Base-by-base conservation (phyloP, 2,329 filamentous ascomycete genomes). In the Mycocentrospora acerina region DNA sequence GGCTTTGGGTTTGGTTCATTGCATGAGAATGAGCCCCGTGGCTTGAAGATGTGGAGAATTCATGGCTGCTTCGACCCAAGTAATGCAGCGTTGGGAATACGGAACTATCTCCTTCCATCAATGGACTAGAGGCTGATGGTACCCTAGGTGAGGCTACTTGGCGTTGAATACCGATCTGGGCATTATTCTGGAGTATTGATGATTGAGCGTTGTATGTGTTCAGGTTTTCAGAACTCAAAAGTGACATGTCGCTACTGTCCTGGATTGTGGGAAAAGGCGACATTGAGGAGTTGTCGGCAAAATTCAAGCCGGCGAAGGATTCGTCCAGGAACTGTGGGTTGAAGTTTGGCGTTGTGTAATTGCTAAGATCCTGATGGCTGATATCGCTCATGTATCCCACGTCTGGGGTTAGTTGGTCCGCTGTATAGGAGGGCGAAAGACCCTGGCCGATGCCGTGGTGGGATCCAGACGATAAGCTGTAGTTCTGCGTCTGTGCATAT, bases 391-490 rank as follows among this genome's bases (percentile, higher is more conserved):
- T 43, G 33, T 67, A 67, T 11, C 59, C 55, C 17, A 47, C 39
- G 27, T 67, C 62, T 7, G 66, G 62, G 32, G 65, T 69, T 24
- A 67, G 46, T 29, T 68, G 58, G 24, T 68, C 66, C 38, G 61
- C 54, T n/a, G 66, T 67, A 37, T 62, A 59, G 18, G 63, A 63
- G 16, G 67, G 66, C 7, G 67, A 70, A 24, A 62, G 49, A 34
- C 53, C 62, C 26, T 61, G 57, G 22, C 56, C 59, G 38, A 55
- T 55, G 32, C 51, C 53, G 42, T 51, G 60, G 38, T 61, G 58
- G 12, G 48, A 45, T 29, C 41, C 49, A 27, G 62, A 59, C 4
- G 62, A 63, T 7, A 66, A 51, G 38, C 41, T 46, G 44, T 63
- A 59, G 31, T 48, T 59, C 27, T 59, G 53, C 22, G 45, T 29